Conservation (phyloP, 2,329 filamentous ascomycete species). For the Eutypa lata region DNA sequence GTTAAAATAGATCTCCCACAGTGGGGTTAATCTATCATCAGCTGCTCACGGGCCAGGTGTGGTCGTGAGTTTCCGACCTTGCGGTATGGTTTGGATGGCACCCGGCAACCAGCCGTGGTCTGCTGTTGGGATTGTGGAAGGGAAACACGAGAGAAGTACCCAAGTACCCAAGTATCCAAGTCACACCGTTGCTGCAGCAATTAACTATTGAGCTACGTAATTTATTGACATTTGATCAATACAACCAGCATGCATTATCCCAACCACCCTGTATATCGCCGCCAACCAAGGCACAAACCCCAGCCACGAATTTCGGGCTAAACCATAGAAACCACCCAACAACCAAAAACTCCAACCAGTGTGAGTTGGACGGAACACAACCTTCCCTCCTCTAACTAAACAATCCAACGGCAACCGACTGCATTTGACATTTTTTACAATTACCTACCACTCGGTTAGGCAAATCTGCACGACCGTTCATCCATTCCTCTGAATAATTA, state of each 20-base stretch:
- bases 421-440: no score
- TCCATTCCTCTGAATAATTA: neutral
- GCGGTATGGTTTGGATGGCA: no score
- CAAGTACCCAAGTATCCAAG: neutral
- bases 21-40: neutral
- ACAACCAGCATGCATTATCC: constrained; percentile 19
- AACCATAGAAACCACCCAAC: constrained; percentile 24
- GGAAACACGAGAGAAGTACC: neutral
- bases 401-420: no score
- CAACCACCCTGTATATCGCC: constrained; percentile 12
- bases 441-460: no score
- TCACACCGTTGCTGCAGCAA: neutral
- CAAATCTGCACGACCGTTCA: no score
- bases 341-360: constrained; percentile 6
- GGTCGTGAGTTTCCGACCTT: no score
- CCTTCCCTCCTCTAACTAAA: no score
- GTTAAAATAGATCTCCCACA: neutral
- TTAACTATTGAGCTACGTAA: neutral
- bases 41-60: no score
- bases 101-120: no score
- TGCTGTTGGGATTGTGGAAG: no score
- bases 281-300: constrained; percentile 1
- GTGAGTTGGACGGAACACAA: neutral
- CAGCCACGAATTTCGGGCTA: constrained; percentile 18
- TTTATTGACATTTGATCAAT: constrained; percentile 29